Base-by-base conservation (phyloP, 345 rosid genomes). In the Pugionium cornutum region DNA sequence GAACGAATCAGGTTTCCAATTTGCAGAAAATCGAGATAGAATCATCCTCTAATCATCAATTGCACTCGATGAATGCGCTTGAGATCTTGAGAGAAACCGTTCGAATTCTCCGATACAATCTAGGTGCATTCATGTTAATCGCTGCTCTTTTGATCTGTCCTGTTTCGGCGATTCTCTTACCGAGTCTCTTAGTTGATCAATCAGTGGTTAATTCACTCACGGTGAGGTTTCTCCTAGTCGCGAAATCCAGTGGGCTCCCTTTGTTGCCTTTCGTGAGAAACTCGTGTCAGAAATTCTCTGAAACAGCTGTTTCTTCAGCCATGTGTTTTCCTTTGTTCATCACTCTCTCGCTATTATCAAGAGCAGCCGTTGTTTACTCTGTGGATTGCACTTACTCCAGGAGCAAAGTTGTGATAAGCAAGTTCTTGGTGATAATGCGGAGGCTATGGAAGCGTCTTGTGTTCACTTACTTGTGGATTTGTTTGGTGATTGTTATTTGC, bases 21-120 rank as follows among this genome's bases (percentile, higher is more conserved):
- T 18, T 18, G 18, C 72, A 41, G 33, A 67, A 41, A 64, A 60
- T 82, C 43, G 86, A 82, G 71, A 31, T 75, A 11, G 86, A 81
- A 35, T 11, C 79, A 29, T 41, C 72, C 11, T 31, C 49, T 47
- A 31, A 72, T 32, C 74, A 76, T 4, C 81, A 75, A 43, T 77
- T 83, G 59, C 86, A 74, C 68, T 78, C 95, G 35, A 80, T 82
- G 94, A 88, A 79, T 48, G 97, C 97, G 2, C 63, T 86, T 61
- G 97, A 89, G 83, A 92, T 92, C 75, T 68, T 92, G 75, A 83
- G 94, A 61, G 97, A 92, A 79, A 84, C 97, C 5, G 83, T 88
- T 36, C 76, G 96, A 58, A 88, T 92, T 53, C 89, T 92, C 11
- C 88, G 96, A 37, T 89, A 74, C 35, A 92, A 89, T 72, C 74